Base-by-base conservation (phyloP, 305 asterid species). In the Coffea humblotiana region DNA sequence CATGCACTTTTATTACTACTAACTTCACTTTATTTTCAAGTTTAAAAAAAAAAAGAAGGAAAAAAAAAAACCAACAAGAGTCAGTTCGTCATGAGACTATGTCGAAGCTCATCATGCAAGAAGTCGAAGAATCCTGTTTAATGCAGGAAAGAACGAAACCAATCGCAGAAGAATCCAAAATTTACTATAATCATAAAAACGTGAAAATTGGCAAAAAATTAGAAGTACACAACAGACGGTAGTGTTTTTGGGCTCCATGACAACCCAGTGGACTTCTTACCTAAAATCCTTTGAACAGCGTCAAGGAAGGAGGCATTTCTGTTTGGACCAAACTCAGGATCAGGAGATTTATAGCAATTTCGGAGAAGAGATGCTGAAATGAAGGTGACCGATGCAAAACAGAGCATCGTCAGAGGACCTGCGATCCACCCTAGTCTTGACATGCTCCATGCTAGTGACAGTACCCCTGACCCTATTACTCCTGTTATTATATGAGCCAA, bases 231-330 rank as follows among this genome's bases (percentile, higher is more conserved):
- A 65, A 16, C 29, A 29, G 45, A 27, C 18, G 6, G 43, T 40
- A 25, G 18, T 65, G 0, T 65, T 29, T 13, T 66, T 32, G 4
- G 40, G 19, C 13, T 32, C 47, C 43, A 13, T 14, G 16, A 66
- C 23, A 66, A 15, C 8, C 37, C 1, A 29, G 47, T 16, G 6
- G 47, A 48, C 16, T 77, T 71, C 83, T 80, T 81, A 91, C 98
- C 98, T 85, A 94, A 82, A 79, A 91, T 90, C 45, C 77, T 86
- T 52, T 80, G 75, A 77, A 92, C 93, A 80, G 97, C 97, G 27
- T 90, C 95, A 77, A 87, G 66, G 86, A 82, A 93, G 78, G 90
- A 90, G 45, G 68, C 85, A 83, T 90, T 92, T 48, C 81, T 84
- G 72, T 56, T 48, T 16, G 86, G 83, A 77, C 88, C 89, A 32